Evolutionary conservation across 345 rosid genomes (phyloP).

Genomic region (Sonneratia caseolaris): DNA sequence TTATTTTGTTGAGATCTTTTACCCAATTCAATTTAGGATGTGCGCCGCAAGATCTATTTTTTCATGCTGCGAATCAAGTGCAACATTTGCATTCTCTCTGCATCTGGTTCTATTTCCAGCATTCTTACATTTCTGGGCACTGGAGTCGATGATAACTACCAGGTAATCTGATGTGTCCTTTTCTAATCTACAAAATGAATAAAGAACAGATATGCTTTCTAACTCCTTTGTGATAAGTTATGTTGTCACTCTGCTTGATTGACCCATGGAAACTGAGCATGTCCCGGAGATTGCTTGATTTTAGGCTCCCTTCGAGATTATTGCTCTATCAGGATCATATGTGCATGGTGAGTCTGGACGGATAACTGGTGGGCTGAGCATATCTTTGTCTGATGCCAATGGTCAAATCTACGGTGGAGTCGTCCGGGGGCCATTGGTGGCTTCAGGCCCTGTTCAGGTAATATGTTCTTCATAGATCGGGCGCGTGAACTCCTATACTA

Average conservation of each 20-base stretch:
- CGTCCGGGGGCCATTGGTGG: conserved; percentile 68
- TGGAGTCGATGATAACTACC: conserved; percentile 65
- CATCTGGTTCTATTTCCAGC: conserved; percentile 69
- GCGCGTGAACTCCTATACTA: not conserved
- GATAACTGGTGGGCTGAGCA: conserved; percentile 77
- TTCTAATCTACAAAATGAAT: too few relatives aligned
- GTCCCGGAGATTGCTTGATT: conserved; percentile 8
- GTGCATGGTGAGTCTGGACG: conserved; percentile 63
- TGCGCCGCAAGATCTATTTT: conserved; percentile 51
- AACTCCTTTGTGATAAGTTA: not conserved
- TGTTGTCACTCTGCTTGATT: not conserved
- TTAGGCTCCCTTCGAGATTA: conserved; percentile 82
- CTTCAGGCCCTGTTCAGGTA: conserved; percentile 95
- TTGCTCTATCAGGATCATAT: conserved; percentile 77
- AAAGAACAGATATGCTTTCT: too few relatives aligned
- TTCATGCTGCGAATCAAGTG: conserved; percentile 72
- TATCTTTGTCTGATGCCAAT: conserved; percentile 55
- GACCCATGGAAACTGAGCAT: not conserved
- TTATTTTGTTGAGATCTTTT: conserved; percentile 2
- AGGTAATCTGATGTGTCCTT: conserved; percentile 27
- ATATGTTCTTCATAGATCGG: not conserved
- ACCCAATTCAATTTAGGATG: conserved; percentile 37
- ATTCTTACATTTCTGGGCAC: conserved; percentile 72
- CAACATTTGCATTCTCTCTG: conserved; percentile 76
- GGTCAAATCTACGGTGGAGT: conserved; percentile 94